Evolutionary conservation across 306 rosid genomes (phyloP).

Genomic region (Fragaria vesca): DNA sequence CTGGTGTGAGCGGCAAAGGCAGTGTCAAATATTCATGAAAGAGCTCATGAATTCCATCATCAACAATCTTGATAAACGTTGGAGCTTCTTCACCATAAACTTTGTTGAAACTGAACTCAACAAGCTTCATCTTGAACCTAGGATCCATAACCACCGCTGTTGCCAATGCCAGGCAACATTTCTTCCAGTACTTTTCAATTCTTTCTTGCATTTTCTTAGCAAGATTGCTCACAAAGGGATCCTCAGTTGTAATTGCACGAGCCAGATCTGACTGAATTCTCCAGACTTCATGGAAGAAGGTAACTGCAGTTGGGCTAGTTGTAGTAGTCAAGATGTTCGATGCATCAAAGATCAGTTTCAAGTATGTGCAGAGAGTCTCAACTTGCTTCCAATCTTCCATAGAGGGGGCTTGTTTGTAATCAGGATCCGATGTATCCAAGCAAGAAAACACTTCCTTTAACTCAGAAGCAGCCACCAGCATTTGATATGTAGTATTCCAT

Average conservation of each 20-base stretch:
- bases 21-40: constrained; percentile 75
- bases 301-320: constrained; percentile 61
- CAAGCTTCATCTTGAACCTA: constrained; percentile 94
- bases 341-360: constrained; percentile 77
- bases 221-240: constrained; percentile 54
- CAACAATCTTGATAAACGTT: constrained; percentile 63
- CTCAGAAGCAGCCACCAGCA: constrained; percentile 83
- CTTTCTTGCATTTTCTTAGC: constrained; percentile 57
- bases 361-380: constrained; percentile 63
- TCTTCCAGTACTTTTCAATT: constrained; percentile 79
- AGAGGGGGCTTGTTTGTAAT: constrained; percentile 70
- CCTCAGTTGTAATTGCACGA: constrained; percentile 56
- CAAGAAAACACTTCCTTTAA: constrained; percentile 82
- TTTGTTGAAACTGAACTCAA: constrained; percentile 89
- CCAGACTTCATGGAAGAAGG: constrained; percentile 90
- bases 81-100: constrained; percentile 73
- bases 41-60: constrained; percentile 87
- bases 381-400: constrained; percentile 83
- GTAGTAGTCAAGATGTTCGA: constrained; percentile 62
- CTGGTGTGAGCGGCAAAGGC: constrained; percentile 83
- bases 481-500: constrained; percentile 90
- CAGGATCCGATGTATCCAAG: constrained; percentile 81
- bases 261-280: constrained; percentile 73
- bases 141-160: constrained; percentile 94
- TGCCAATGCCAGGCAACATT: constrained; percentile 77